Evolutionary conservation across 441 rosid species (phyloP).

Genomic region (Hura crepitans): DNA sequence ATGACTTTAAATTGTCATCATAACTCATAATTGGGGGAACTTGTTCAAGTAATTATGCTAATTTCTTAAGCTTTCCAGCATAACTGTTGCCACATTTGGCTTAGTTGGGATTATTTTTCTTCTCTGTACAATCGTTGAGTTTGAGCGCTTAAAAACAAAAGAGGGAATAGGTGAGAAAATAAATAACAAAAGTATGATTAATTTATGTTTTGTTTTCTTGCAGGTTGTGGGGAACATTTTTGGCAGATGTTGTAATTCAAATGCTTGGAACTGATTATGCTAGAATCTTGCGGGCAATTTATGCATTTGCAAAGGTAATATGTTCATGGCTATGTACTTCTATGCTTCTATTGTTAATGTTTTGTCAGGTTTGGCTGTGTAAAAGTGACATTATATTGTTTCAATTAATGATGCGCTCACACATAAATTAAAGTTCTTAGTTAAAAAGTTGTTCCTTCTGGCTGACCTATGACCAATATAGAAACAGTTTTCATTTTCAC

Average conservation of each 20-base stretch:
- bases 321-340: background rate
- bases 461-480: background rate
- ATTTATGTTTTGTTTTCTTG: conserved; percentile 15
- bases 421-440: background rate
- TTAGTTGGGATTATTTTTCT: background rate
- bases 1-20: background rate
- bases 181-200: background rate
- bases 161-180: background rate
- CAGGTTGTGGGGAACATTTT: conserved; percentile 94
- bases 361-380: conserved; percentile 6
- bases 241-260: conserved; percentile 92
- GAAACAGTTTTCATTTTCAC: background rate
- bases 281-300: conserved; percentile 84
- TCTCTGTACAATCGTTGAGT: background rate
- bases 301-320: conserved; percentile 87
- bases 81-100: background rate
- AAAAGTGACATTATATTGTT: background rate
- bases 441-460: background rate
- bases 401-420: background rate
- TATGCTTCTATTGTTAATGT: background rate
- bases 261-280: conserved; percentile 98
- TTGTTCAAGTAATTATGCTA: background rate
- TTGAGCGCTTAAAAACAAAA: background rate
- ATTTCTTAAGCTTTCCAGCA: background rate
- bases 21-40: background rate